These are phyloP conservation scores for Penicillium samsonianum DNA, from an alignment of 495 filamentous ascomycete species.

Conservation along the genomic window DNA sequence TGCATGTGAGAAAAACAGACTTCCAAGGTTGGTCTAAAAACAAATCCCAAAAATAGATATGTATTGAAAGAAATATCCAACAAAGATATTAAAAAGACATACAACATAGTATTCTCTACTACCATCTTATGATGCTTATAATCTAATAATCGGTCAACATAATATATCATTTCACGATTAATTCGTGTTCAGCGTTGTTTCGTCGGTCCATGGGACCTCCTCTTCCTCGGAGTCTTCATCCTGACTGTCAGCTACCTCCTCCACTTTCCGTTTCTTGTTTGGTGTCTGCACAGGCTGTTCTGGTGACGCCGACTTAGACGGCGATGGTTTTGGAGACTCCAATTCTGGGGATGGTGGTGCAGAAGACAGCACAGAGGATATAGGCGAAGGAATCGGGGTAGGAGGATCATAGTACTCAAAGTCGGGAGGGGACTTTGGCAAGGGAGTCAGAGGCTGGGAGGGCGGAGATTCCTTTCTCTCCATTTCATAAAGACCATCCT, in stretches of 20 bases:
- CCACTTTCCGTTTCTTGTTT: conserved; percentile 50
- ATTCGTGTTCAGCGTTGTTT: conserved; percentile 10
- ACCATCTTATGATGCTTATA: neutral
- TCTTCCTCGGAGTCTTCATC: conserved; percentile 43
- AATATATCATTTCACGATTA: conserved; percentile 1
- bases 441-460: neutral
- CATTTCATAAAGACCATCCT: conserved; percentile 37
- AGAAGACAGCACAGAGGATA: conserved; percentile 8
- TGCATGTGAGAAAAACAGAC: neutral
- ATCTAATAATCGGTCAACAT: neutral
- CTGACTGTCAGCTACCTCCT: conserved; percentile 52
- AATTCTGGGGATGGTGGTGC: neutral
- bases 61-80: neutral
- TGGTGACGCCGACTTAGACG: conserved; percentile 4
- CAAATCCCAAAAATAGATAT: neutral
- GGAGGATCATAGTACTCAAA: conserved; percentile 14
- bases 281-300: conserved; percentile 19
- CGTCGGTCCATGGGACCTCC: conserved; percentile 11
- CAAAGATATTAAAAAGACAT: neutral
- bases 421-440: conserved; percentile 14
- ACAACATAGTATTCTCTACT: neutral
- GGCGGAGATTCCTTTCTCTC: neutral
- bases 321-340: neutral
- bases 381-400: conserved; percentile 7
- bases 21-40: neutral